Evolutionary conservation across 176 grass and related monocot genomes (phyloP).

Genomic region (Oryza brachyantha): DNA sequence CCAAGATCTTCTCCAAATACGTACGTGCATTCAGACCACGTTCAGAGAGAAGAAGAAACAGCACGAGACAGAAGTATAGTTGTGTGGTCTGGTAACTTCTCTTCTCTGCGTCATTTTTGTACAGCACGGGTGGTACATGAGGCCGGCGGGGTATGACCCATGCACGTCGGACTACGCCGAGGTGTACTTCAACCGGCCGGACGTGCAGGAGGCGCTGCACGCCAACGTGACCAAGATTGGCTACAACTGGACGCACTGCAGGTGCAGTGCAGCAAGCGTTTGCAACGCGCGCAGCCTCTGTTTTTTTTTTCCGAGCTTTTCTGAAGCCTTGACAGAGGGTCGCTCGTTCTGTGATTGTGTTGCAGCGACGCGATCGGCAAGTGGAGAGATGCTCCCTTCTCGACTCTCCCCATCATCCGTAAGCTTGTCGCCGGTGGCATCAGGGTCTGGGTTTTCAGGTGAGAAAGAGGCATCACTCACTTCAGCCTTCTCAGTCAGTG

Average conservation of each 20-base stretch:
- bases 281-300: not conserved
- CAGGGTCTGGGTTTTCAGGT: constrained; percentile 69
- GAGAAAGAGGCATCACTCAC: not conserved
- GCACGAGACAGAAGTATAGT: too few species aligned
- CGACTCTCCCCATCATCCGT: constrained; percentile 59
- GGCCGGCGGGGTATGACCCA: constrained; percentile 76
- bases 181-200: constrained; percentile 76
- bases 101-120: not conserved
- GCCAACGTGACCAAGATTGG: constrained; percentile 74
- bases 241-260: constrained; percentile 94
- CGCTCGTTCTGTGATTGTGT: not conserved
- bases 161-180: constrained; percentile 52
- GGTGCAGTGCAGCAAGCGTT: constrained; percentile 31
- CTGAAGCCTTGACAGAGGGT: not conserved
- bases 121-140: constrained; percentile 58
- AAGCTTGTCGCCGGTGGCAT: constrained; percentile 65
- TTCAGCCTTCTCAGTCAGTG: not conserved
- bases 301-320: not conserved
- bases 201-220: constrained; percentile 87
- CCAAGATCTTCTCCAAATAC: constrained; percentile 63
- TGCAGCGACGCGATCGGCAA: constrained; percentile 36
- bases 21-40: constrained; percentile 27
- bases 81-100: not conserved
- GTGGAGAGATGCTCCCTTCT: constrained; percentile 56
- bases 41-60: too few species aligned